These are phyloP conservation scores for Microcyclosporella mali DNA, from an alignment of 2,329 filamentous ascomycete genomes.

Conservation along the genomic window DNA sequence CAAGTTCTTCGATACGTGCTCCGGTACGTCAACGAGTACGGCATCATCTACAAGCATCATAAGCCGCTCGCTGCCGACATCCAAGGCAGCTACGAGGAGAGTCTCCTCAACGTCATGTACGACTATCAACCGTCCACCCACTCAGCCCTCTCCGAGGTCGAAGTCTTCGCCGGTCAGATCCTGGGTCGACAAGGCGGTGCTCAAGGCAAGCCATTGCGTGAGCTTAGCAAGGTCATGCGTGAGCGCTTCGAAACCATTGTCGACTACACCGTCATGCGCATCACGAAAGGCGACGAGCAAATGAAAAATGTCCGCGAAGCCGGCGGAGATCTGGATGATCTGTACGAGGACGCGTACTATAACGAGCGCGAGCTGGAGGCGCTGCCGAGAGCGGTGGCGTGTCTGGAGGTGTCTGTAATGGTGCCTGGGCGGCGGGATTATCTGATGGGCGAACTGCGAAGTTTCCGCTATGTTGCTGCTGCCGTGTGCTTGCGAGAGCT, in stretches of 20 bases:
- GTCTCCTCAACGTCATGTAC: slow-evolving; percentile 45
- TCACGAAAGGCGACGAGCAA: slow-evolving; percentile 37
- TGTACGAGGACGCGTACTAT: slow-evolving; percentile 16
- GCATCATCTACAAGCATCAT: slow-evolving; percentile 35
- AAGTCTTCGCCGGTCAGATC: slow-evolving; percentile 54
- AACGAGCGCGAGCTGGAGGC: slow-evolving; percentile 35
- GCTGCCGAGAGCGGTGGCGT: slow-evolving; percentile 47
- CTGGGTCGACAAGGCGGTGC: slow-evolving; percentile 43
- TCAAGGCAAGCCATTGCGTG: slow-evolving; percentile 29
- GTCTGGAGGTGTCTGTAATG: slow-evolving; percentile 39
- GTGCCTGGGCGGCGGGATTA: slow-evolving; percentile 31
- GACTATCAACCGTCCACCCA: slow-evolving; percentile 38
- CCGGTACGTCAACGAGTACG: slow-evolving; percentile 21
- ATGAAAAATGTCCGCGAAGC: slow-evolving; percentile 18
- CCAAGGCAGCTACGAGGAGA: slow-evolving; percentile 48
- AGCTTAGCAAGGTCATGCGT: slow-evolving; percentile 33
- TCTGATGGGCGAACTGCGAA: slow-evolving; percentile 36
- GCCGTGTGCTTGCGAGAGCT: slow-evolving; percentile 47
- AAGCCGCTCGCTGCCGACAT: slow-evolving; percentile 36
- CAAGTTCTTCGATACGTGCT: slow-evolving; percentile 38
- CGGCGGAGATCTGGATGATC: slow-evolving; percentile 16
- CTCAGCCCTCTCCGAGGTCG: slow-evolving; percentile 44
- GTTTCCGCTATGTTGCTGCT: slow-evolving; percentile 50
- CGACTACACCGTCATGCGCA: slow-evolving; percentile 38
- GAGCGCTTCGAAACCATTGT: slow-evolving; percentile 39